These are phyloP conservation scores for Chrysoporthe deuterocubensis DNA, from an alignment of 2,329 filamentous ascomycete species.

Conservation along the genomic window DNA sequence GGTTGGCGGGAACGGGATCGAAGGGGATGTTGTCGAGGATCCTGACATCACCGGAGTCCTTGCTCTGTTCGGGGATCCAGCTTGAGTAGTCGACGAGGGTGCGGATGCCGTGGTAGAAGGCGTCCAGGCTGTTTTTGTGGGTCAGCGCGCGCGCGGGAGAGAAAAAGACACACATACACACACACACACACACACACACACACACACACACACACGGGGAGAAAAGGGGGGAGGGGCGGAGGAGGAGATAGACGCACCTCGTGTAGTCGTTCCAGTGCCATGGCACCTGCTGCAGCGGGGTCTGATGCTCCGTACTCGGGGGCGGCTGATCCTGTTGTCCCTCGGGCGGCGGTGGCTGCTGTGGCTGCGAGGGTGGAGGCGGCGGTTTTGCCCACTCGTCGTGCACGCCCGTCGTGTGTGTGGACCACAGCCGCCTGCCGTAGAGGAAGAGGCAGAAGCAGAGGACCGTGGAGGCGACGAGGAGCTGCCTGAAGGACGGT, in stretches of 20 bases:
- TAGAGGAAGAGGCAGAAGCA: slow-evolving; percentile 29
- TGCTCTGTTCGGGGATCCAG: slow-evolving; percentile 27
- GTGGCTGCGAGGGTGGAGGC: slow-evolving; percentile 8
- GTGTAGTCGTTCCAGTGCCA: slow-evolving; percentile 28
- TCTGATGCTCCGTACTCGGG: slow-evolving; percentile 15
- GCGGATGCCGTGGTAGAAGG: slow-evolving; percentile 27
- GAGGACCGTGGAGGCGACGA: slow-evolving; percentile 25
- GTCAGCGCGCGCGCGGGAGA: no score
- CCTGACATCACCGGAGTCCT: slow-evolving; percentile 23
- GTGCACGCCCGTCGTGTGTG: slow-evolving; percentile 15
- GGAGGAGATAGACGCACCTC: slow-evolving; percentile 12
- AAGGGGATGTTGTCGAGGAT: slow-evolving; percentile 22
- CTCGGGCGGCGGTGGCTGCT: slow-evolving; percentile 7
- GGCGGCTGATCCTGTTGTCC: neutral
- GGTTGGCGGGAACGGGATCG: slow-evolving; percentile 20
- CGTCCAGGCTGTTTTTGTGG: slow-evolving; percentile 18
- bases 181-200: no score
- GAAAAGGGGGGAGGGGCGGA: neutral
- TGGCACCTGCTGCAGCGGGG: slow-evolving; percentile 25
- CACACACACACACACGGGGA: no score
- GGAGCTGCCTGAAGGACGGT: slow-evolving; percentile 28
- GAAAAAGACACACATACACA: no score
- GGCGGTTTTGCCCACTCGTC: slow-evolving; percentile 27
- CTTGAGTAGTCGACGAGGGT: slow-evolving; percentile 28
- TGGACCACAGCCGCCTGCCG: slow-evolving; percentile 27